Base-by-base conservation (phyloP, 2,329 filamentous ascomycete genomes). In the Arachnomyces sp. region DNA sequence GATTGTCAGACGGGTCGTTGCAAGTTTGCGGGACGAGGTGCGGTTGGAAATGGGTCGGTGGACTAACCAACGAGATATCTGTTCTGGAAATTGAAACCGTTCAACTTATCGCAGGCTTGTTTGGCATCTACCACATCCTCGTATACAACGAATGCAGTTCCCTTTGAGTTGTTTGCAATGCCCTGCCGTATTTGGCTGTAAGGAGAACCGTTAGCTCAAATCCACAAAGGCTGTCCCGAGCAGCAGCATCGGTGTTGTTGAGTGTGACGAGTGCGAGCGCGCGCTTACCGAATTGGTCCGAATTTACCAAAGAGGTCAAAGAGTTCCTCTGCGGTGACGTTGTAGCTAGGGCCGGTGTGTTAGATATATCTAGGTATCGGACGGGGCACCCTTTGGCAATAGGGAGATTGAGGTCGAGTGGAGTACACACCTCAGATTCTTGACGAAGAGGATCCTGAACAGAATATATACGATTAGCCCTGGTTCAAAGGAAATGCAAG, bases 61-160 rank as follows among this genome's bases (percentile, higher is more conserved):
- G n/a, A 79, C 86, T 47, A 78, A 93, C 87, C 88, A 60, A 98
- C 92, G 56, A 98, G 85, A 70, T 98, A 98, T 64, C 92, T 84
- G 71, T 90, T 94, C 74, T 98, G 92, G 68, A 98, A 98, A 74
- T 98, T 98, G 81, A 94, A 98, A 64, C 92, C 92, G 74, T 98
- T 98, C 66, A 98, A 76, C 74, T 96, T 95, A 74, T 98, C 92
- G 76, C 92, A 96, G 61, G 92, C 92, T 70, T 88, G 82, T 73
- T 98, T 98, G 53, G 92, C 89, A 75, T 98, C 92, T 77, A 92
- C 84, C 54, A 96, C 90, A 76, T 98, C 92, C 70, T 96, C 92
- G 75, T 95, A 98, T 68, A 98, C 92, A 56, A 98, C 92, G 68
- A 94, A 98, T 53, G 90, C 92, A 39, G 92, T 98, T 64, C 92